Evolutionary conservation across 2,329 filamentous ascomycete genomes (phyloP).

Genomic region (Fusarium subtropicale): DNA sequence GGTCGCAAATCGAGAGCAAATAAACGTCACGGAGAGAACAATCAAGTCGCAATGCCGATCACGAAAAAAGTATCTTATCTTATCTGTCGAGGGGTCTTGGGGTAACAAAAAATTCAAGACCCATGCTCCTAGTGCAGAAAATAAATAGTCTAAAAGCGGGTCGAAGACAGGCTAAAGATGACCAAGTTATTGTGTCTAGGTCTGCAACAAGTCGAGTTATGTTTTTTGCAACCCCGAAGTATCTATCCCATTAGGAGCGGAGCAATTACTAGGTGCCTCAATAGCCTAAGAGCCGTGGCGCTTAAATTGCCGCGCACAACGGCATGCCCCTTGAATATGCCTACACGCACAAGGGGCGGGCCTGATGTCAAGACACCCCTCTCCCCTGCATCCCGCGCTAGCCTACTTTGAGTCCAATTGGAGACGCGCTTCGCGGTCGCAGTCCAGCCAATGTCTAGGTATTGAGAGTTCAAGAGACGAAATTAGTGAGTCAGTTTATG

Average conservation of each 20-base stretch:
- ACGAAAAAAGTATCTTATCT: conserved; percentile 41
- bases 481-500: not conserved
- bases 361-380: conserved; percentile 25
- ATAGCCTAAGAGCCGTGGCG: not conserved
- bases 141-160: not conserved
- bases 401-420: conserved; percentile 30
- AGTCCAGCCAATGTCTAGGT: conserved; percentile 26
- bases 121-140: not conserved
- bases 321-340: not conserved
- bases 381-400: conserved; percentile 13
- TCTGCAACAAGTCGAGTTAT: not conserved
- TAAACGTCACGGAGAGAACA: not conserved
- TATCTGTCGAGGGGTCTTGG: conserved; percentile 34
- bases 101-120: not conserved
- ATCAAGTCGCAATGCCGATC: not conserved
- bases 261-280: not conserved
- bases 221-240: not conserved
- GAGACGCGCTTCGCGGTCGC: conserved; percentile 46
- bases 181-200: not conserved
- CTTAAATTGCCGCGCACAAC: conserved; percentile 27
- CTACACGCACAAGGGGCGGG: not conserved
- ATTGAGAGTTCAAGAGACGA: conserved; percentile 12
- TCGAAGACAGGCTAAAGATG: not conserved
- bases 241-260: not conserved
- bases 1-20: not conserved